Evolutionary conservation across 345 rosid genomes (phyloP).

Genomic region (Eucalyptus cladocalyx): DNA sequence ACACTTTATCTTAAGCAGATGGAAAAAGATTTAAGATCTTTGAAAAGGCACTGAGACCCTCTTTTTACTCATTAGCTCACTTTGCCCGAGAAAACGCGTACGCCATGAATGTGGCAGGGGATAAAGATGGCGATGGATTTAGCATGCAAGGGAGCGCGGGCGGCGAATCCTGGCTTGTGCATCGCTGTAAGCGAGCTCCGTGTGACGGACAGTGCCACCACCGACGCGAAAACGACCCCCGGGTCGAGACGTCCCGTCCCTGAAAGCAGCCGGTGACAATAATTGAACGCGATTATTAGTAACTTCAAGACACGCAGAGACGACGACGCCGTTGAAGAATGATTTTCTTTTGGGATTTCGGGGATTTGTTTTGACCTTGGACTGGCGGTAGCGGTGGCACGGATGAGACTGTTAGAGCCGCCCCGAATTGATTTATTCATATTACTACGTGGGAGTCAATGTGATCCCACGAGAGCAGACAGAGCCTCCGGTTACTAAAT

Average conservation of each 20-base stretch:
- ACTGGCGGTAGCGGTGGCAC: not conserved
- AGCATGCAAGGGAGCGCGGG: not conserved
- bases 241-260: not conserved
- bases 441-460: not conserved
- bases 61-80: not conserved
- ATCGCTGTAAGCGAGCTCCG: not conserved
- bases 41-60: not conserved
- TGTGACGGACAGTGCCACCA: not conserved
- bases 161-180: not conserved
- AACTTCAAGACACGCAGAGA: not conserved
- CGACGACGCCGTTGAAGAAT: not conserved
- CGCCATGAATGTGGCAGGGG: not conserved
- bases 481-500: not conserved
- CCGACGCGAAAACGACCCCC: not conserved
- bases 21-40: not conserved
- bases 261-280: not conserved
- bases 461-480: not conserved
- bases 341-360: not conserved
- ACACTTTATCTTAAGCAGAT: not conserved
- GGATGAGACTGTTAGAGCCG: not conserved
- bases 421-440: not conserved
- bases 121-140: not conserved
- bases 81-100: not conserved
- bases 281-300: not conserved
- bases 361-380: not conserved